Evolutionary conservation across 805 yeast species (phyloP), one percentile per base, ranked within the genome.

Genomic region (Ogataea neopini): DNA sequence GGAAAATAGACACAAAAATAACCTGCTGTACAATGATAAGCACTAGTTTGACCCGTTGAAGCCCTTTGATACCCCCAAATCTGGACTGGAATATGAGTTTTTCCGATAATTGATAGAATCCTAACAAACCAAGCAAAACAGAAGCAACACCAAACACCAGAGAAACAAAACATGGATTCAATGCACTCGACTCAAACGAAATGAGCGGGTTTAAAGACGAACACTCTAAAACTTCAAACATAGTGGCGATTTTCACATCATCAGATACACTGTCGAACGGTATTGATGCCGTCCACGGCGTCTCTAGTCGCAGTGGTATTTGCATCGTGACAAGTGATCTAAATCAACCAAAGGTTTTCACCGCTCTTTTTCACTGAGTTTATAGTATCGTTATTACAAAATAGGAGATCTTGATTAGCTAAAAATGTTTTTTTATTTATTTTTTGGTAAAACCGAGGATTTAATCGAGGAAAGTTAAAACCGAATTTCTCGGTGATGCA

Each of bases 131-230:
- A 13, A 59, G 50, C 0, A 52, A 3, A 1, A 40, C 14, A 1
- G 65, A 37, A 2, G 48, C 20, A 4, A 23, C n/a, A 1, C 42
- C 47, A 35, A 53, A 52, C 5, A 60, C 35, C 13, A 58, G 19
- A 1, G 64, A 54, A 5, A 64, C 44, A 51, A 68, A 68, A 44
- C 70, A 66, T 6, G 66, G 65, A 17, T 55, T 63, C 38, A 68
- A 36, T 1, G 68, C 56, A 44, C 60, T 66, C 5, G 60, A 44
- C 11, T 43, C n/a, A 6, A 53, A 47, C 3, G 58, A 53, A 3
- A 54, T 30, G 18, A 66, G 43, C 1, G 70, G 70, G 3, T 30
- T n/a, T 32, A 54, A 57, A 14, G 59, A 48, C 10, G 36, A 29
- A 32, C 59, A 51, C 40, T 45, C 48, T n/a, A 13, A 17, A 14